Base-by-base conservation (phyloP, 129 eudicot genomes). In the Arctium minus region DNA sequence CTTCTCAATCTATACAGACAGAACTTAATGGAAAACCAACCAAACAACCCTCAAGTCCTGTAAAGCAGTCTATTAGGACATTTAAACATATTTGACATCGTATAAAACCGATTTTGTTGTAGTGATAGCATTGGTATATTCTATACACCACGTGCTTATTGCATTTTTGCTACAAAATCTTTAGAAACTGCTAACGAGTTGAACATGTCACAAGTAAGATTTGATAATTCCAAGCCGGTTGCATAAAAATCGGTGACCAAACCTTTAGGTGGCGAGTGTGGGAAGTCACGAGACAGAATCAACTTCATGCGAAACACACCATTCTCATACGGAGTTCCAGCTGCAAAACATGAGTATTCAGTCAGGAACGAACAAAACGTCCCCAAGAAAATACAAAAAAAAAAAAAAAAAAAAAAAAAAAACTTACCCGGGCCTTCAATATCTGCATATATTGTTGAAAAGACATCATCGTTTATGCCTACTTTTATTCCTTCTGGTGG, bases 401-500 rank as follows among this genome's bases (percentile, higher is more conserved):
- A 29, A 4, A 11, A 15, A 9, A 80, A 1, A 39, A 6, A n/a
- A 1, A 69, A 29, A 50, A 15, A 65, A 18, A 65, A 38, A 37
- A 18, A 5, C 39, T 39, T 81, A 95, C 98, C 97, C 67, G 98
- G 98, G 76, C 98, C 98, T 77, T 95, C 97, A 74, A 95, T 95
- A 80, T 95, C 98, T 79, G 98, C 98, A 83, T 70, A 88, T 82
- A 92, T 95, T 6, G 86, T 92, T 50, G 98, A 91, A 71, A 95
- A 92, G 79, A 91, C 94, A 77, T 95, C 97, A 85, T 95, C 97
- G 70, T 95, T 93, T 0, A 95, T 90, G 65, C 91, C 97, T 37
- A 95, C 98, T 92, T 88, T 92, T 78, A 95, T 95, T 78, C 98
- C 98, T 82, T 95, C 98, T 0, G 97, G 98, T 53, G 98, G 98